A percentile compares a stretch with the other conserved stretches of the same genome.
Conservation (phyloP, 305 asterid genomes). For the Petunia hybrid region DNA sequence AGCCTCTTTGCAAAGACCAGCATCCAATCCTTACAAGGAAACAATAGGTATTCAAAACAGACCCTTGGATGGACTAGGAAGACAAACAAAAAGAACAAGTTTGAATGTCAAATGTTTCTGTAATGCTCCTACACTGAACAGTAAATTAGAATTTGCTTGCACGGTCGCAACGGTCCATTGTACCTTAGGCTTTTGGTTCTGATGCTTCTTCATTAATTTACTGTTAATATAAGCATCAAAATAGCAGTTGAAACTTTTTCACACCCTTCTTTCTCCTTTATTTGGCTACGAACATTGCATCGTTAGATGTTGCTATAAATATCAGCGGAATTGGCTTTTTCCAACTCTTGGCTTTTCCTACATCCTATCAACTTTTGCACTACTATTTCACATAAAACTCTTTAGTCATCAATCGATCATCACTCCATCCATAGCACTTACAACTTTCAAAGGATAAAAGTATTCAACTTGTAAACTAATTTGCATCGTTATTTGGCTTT, state of each 20-base stretch:
- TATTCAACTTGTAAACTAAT: background rate
- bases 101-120: background rate
- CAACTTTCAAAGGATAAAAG: background rate
- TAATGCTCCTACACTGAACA: background rate
- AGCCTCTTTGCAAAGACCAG: background rate
- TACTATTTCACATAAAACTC: background rate
- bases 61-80: background rate
- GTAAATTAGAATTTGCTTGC: background rate
- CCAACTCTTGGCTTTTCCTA: background rate
- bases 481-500: background rate
- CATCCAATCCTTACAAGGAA: background rate
- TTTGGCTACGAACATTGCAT: background rate
- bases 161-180: too few relatives aligned
- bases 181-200: too few relatives aligned
- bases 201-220: background rate
- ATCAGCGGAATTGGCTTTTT: background rate
- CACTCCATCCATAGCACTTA: background rate
- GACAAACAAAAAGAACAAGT: constrained; percentile 4
- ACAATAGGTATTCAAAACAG: background rate
- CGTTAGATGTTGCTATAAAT: background rate
- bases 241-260: background rate
- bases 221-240: background rate
- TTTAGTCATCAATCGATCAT: background rate
- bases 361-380: background rate
- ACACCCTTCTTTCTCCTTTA: background rate